These are phyloP conservation scores for Modicella reniformis DNA, from an alignment of 371 early-diverging fungal genomes.

Conservation along the genomic window DNA sequence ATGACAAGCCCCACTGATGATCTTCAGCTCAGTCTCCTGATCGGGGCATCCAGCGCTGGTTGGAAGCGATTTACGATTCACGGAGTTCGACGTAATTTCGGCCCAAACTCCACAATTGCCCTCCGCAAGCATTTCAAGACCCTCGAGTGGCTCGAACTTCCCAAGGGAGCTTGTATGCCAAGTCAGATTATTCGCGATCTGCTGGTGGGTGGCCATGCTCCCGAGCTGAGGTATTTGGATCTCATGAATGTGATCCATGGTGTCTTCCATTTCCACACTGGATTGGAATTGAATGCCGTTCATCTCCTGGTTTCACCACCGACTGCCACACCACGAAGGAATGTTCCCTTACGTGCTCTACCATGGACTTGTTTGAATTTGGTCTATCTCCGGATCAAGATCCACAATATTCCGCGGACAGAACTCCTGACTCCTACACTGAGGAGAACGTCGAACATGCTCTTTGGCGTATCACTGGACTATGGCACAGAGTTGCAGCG, in stretches of 20 bases:
- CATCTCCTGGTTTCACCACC: not conserved
- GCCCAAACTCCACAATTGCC: not conserved
- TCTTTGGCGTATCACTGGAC: not conserved
- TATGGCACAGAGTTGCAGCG: not conserved
- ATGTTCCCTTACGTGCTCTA: not conserved
- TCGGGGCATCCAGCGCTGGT: not conserved
- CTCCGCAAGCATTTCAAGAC: not conserved
- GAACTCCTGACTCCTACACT: not conserved
- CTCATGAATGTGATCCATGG: not conserved
- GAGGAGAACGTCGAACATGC: not conserved
- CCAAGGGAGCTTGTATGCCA: not conserved
- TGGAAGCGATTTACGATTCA: not conserved
- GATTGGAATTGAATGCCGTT: not conserved
- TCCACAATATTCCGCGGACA: not conserved
- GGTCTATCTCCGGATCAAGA: not conserved
- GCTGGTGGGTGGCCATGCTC: not conserved
- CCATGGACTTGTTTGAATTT: not conserved
- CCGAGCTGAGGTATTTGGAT: not conserved
- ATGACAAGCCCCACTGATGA: not conserved
- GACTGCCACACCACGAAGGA: not conserved
- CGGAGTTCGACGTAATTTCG: not conserved
- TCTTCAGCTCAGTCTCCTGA: not conserved
- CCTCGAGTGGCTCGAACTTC: not conserved
- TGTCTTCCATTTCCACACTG: not conserved
- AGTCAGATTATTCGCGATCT: not conserved